Conservation (phyloP, 305 asterid genomes). For the Nicotiana rustica region DNA sequence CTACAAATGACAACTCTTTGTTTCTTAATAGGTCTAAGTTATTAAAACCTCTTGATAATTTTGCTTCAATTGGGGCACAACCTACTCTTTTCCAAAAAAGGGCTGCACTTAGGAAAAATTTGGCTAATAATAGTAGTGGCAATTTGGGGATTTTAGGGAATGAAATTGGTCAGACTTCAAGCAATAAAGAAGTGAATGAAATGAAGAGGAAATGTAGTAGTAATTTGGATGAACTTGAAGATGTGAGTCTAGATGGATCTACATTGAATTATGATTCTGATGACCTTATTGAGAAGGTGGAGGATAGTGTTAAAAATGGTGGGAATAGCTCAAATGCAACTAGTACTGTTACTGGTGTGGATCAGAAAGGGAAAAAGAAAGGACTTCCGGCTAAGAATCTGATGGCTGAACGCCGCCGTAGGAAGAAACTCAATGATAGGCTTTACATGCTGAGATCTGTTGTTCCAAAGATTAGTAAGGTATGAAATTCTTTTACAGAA, state of each 20-base stretch:
- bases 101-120: constrained; percentile 83
- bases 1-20: constrained; percentile 47
- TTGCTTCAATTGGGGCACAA: constrained; percentile 66
- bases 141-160: constrained; percentile 57
- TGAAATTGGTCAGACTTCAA: constrained; percentile 42
- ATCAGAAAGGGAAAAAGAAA: constrained; percentile 81
- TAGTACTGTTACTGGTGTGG: constrained; percentile 56
- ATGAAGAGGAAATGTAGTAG: constrained; percentile 55
- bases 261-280: constrained; percentile 78
- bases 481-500: constrained; percentile 47
- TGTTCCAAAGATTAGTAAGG: constrained; percentile 98
- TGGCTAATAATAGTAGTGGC: constrained; percentile 43
- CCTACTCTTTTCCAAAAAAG: constrained; percentile 93
- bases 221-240: constrained; percentile 72
- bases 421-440: constrained; percentile 97
- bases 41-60: constrained; percentile 77
- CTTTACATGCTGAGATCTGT: constrained; percentile 94
- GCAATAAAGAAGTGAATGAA: constrained; percentile 43
- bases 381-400: constrained; percentile 94
- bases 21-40: constrained; percentile 63
- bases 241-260: constrained; percentile 73
- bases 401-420: constrained; percentile 93
- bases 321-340: constrained; percentile 58
- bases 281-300: constrained; percentile 60
- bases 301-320: constrained; percentile 51